Evolutionary conservation across 169 alveolate genomes (phyloP), one percentile per base, ranked within the genome.

Genomic region (Cryptosporidium parvum): DNA sequence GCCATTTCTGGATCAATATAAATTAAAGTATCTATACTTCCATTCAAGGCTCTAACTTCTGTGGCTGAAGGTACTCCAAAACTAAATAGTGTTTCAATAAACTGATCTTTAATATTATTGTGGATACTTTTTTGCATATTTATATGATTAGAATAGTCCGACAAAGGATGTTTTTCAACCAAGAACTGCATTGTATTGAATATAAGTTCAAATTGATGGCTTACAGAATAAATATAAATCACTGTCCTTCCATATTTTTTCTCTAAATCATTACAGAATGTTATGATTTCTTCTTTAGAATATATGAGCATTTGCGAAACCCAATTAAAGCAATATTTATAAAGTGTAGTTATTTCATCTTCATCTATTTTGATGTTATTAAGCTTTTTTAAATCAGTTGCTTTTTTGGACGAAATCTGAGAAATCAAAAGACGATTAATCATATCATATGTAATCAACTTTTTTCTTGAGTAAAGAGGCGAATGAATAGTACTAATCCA

Each of bases 201-300:
- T 1, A 73, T 73, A 21, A 73, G 21, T 21, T 73, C 86, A 73
- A 53, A 73, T 29, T 53, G 26, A 56, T 73, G 86, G 31, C 58
- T 44, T 1, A 8, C 31, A 7, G 86, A 73, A 73, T 73, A 73
- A 1, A 73, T 52, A 37, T 53, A 73, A 18, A 73, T 73, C 26
- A 73, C 56, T 16, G 70, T 53, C 56, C 58, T 73, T 58, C 86
- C 86, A 16, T 73, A 73, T 73, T 73, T 73, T 10, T 56, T 35
- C 16, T 73, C 86, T 56, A 73, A 26, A 23, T 73, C 86, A 35
- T 39, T 73, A 53, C 86, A 73, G 5, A 73, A 33, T 53, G 70
- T 16, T 53, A 52, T 58, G 5, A 31, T 56, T 33, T 73, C 71
- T 31, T 39, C 56, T 33, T 31, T 35, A 26, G 53, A 29, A 31